Base-by-base conservation (phyloP, 2,329 filamentous ascomycete genomes). In the Fusarium pilosicola region DNA sequence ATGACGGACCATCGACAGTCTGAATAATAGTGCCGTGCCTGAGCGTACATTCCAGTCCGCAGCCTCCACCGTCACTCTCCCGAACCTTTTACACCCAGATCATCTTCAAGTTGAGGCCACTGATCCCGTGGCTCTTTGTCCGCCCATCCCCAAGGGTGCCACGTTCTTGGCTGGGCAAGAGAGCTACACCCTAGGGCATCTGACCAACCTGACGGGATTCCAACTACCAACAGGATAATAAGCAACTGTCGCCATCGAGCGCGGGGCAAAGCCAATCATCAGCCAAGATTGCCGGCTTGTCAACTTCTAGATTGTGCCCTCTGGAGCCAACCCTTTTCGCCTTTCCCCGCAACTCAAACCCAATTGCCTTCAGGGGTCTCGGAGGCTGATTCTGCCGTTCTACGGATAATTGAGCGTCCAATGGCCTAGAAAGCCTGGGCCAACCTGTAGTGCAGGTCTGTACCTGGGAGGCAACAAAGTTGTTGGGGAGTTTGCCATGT, bases 211-310 rank as follows among this genome's bases (percentile, higher is more conserved):
- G 55, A 67, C 30, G 62, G 69, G 49, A 70, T 62, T 41, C 44
- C 54, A 60, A 61, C 46, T 34, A 30, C 44, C 68, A 60, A 36
- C 64, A 58, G 41, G 46, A 59, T 34, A 68, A 52, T 49, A 70
- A 15, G 65, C 72, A 70, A 65, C 62, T 55, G 55, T 61, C 57
- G 68, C 64, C 70, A 57, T 73, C 48, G 45, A 63, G 64, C 55
- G 64, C 55, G 64, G 73, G 68, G 65, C 59, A 42, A 64, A 32
- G 39, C 72, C 71, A 77, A 69, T 69, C 56, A 74, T 68, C 58
- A 51, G 66, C 46, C 51, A n/a, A 51, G 69, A 75, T 65, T 32
- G 57, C 52, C 39, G 41, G 54, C 57, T 70, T 63, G 56, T 39
- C 65, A 64, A 59, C 51, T 60, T 69, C 59, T 62, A 55, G 51